phyloP scores from a whole-genome alignment of 768 basidiomycete species.

The Rhodotorula paludigena region DNA sequence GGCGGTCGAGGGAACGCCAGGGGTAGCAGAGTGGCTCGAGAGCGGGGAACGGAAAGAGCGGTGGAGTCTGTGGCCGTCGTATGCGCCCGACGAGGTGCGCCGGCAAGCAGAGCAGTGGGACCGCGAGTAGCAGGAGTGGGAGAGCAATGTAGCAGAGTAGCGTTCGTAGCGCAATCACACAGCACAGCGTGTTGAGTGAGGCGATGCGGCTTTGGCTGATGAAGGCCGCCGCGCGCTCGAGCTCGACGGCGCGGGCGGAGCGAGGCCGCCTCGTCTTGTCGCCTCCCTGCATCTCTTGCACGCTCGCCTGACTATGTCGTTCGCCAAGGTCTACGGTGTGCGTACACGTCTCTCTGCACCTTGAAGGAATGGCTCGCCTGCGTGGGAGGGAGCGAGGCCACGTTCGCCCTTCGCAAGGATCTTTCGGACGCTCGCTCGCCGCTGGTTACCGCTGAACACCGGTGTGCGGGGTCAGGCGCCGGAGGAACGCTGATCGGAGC shows the following conservation, averaged over 20 bases:
- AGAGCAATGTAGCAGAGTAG: neutral
- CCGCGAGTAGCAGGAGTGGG: neutral
- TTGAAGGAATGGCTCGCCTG: too few species aligned
- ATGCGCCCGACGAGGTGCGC: neutral
- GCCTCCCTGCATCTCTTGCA: slow-evolving; percentile 5
- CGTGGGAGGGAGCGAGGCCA: neutral
- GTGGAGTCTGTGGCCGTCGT: neutral
- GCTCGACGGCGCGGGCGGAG: neutral
- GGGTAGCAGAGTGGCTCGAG: neutral
- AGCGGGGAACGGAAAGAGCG: neutral
- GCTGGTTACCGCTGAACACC: too few species aligned
- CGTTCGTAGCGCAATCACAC: too few species aligned
- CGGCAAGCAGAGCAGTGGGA: neutral
- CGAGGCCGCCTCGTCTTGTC: neutral
- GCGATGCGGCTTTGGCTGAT: too few species aligned
- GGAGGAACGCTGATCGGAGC: too few species aligned
- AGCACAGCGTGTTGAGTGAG: too few species aligned
- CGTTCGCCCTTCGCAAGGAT: neutral
- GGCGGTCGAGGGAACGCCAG: neutral
- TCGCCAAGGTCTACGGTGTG: slow-evolving; percentile 31
- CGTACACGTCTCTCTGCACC: neutral
- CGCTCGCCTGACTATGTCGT: slow-evolving; percentile 9
- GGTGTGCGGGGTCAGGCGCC: too few species aligned
- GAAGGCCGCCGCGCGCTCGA: neutral
- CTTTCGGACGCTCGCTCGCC: too few species aligned